Conservation (phyloP, 495 filamentous ascomycete genomes). For the Darksidea phi region DNA sequence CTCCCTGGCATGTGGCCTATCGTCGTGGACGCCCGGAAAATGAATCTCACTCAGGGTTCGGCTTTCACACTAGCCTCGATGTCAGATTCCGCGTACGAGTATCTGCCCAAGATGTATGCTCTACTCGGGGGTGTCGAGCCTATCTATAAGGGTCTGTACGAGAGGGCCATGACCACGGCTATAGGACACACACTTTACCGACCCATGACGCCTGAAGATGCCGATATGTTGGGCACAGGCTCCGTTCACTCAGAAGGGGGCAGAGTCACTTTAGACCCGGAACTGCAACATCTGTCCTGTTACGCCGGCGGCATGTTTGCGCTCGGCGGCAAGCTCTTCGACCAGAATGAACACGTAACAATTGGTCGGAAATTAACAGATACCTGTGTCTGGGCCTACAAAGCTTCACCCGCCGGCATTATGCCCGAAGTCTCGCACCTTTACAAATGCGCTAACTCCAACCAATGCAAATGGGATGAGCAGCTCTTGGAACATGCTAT, state of each 20-base stretch:
- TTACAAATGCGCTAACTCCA: conserved; percentile 47
- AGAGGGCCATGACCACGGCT: conserved; percentile 40
- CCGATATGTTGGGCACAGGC: conserved; percentile 42
- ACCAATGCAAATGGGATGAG: conserved; percentile 59
- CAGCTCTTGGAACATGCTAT: conserved; percentile 48
- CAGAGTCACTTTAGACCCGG: conserved; percentile 38
- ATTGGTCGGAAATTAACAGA: conserved; percentile 59
- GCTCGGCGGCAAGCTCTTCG: conserved; percentile 60
- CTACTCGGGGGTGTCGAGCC: conserved; percentile 41
- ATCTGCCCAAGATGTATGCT: conserved; percentile 52
- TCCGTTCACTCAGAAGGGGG: conserved; percentile 34
- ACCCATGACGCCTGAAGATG: conserved; percentile 43
- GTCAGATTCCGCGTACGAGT: conserved; percentile 46
- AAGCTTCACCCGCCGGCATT: conserved; percentile 56
- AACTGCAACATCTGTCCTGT: conserved; percentile 60
- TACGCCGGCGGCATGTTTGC: conserved; percentile 64
- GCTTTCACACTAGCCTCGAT: conserved; percentile 43
- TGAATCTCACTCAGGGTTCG: conserved; percentile 47
- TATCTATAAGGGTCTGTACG: conserved; percentile 39
- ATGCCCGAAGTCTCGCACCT: conserved; percentile 62
- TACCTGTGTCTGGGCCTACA: conserved; percentile 63
- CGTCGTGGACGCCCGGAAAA: conserved; percentile 40
- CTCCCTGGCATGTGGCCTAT: conserved; percentile 48
- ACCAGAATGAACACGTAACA: conserved; percentile 53
- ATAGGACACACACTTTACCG: conserved; percentile 42